Conservation (phyloP, 1,284 basidiomycete genomes). For the Veloboletus limbatus region DNA sequence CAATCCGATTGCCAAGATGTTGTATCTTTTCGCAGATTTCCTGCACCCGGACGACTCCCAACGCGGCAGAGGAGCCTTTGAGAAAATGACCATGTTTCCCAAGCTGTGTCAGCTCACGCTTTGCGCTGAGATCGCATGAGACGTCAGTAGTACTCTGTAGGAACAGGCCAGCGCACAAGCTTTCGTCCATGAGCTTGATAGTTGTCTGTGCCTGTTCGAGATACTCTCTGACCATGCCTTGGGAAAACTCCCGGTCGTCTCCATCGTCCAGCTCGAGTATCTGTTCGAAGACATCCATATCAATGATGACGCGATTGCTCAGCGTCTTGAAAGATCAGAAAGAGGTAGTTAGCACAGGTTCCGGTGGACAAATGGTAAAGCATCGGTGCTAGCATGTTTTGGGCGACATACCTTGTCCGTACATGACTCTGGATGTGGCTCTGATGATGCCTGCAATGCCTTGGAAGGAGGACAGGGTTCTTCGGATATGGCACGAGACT, state of each 20-base stretch:
- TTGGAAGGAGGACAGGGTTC: conserved; percentile 22
- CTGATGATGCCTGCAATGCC: conserved; percentile 15
- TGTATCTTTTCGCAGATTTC: conserved; percentile 87
- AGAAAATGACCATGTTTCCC: conserved; percentile 87
- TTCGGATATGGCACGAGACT: conserved; percentile 34
- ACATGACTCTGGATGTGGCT: conserved; percentile 20
- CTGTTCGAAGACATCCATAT: conserved; percentile 80
- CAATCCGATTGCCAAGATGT: conserved; percentile 68
- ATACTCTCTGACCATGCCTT: conserved; percentile 76
- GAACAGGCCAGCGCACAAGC: conserved; percentile 58
- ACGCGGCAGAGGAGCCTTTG: conserved; percentile 91
- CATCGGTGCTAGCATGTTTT: background rate
- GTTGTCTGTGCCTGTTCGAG: conserved; percentile 76
- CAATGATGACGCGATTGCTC: conserved; percentile 44
- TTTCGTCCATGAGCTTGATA: conserved; percentile 76
- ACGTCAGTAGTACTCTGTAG: conserved; percentile 7
- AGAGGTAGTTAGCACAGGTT: conserved; percentile 10
- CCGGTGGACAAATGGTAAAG: background rate
- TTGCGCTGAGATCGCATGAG: conserved; percentile 40
- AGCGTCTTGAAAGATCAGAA: conserved; percentile 10
- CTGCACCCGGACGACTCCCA: conserved; percentile 81
- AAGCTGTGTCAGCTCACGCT: conserved; percentile 61
- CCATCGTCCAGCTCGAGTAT: conserved; percentile 91
- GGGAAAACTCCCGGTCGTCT: conserved; percentile 73
- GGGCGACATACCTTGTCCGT: conserved; percentile 27